These are phyloP conservation scores for Ogataea minuta DNA, from an alignment of 805 yeast species.

Conservation along the genomic window DNA sequence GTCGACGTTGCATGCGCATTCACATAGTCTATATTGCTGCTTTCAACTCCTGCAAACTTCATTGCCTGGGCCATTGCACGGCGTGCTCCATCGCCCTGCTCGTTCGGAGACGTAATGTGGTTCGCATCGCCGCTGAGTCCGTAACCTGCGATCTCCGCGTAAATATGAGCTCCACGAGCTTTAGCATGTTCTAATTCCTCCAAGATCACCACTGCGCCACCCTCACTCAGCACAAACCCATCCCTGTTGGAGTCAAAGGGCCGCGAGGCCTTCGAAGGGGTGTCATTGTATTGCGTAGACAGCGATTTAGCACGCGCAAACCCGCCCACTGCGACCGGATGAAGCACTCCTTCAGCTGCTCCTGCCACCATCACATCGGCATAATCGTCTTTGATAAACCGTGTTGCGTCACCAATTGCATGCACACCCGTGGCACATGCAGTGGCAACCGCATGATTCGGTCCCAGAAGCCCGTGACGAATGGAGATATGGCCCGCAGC, in stretches of 20 bases:
- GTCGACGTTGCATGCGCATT: constrained; percentile 99
- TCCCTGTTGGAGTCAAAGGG: constrained; percentile 80
- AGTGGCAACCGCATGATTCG: constrained; percentile 83
- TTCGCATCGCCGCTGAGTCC: constrained; percentile 90
- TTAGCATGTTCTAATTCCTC: constrained; percentile 79
- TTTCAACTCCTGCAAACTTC: constrained; percentile 44
- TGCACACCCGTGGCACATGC: constrained; percentile 98
- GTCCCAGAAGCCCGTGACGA: constrained; percentile 72
- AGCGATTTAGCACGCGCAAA: constrained; percentile 87
- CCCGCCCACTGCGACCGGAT: constrained; percentile 85
- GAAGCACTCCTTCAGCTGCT: constrained; percentile 85
- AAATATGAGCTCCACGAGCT: constrained; percentile 59
- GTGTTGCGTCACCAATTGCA: constrained; percentile 87
- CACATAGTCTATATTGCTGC: constrained; percentile 62
- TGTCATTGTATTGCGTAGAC: constrained; percentile 58
- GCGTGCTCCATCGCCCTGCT: constrained; percentile 79
- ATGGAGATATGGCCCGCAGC: constrained; percentile 91
- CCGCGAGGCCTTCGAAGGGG: constrained; percentile 66
- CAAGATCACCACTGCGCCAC: constrained; percentile 76
- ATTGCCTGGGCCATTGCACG: constrained; percentile 82
- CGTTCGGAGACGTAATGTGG: constrained; percentile 90
- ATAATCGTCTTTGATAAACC: constrained; percentile 75
- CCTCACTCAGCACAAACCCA: constrained; percentile 95
- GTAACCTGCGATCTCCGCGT: constrained; percentile 82
- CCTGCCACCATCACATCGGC: constrained; percentile 91